Conservation (phyloP, 257 asterid species). For the Capsicum chinense region DNA sequence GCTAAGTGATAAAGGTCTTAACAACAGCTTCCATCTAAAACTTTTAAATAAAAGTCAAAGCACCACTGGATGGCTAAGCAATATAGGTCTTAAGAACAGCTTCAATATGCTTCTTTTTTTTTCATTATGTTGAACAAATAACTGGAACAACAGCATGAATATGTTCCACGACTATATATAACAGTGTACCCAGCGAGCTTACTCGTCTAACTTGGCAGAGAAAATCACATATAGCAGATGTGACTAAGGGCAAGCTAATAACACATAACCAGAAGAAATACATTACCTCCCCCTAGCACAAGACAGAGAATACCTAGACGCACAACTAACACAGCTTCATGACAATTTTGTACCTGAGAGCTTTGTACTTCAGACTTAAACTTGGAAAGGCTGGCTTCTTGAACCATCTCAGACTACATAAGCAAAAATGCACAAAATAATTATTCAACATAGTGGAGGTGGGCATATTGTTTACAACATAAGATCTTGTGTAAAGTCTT, state of each 20-base stretch:
- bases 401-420: constrained; percentile 55
- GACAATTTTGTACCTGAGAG: constrained; percentile 53
- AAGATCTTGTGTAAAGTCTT: constrained; percentile 24
- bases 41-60: constrained; percentile 1
- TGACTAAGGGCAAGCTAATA: not conserved
- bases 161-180: not conserved
- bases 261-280: not conserved
- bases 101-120: not conserved
- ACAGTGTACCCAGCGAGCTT: not conserved
- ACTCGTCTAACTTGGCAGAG: not conserved
- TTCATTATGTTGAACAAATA: not conserved
- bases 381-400: constrained; percentile 54
- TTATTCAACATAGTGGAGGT: not conserved
- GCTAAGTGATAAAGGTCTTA: not conserved
- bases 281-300: not conserved
- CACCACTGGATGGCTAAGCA: not conserved
- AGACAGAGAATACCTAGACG: not conserved
- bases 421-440: not conserved
- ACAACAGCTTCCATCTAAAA: not conserved
- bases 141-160: not conserved
- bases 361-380: constrained; percentile 63
- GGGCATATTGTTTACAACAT: not conserved
- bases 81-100: not conserved
- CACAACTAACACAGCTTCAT: constrained; percentile 16
- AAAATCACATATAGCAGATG: not conserved